A percentile compares a stretch with the other conserved stretches of the same genome.
phyloP scores from a whole-genome alignment of 148 eudicot genomes.

The Fagopyrum tataricum region DNA sequence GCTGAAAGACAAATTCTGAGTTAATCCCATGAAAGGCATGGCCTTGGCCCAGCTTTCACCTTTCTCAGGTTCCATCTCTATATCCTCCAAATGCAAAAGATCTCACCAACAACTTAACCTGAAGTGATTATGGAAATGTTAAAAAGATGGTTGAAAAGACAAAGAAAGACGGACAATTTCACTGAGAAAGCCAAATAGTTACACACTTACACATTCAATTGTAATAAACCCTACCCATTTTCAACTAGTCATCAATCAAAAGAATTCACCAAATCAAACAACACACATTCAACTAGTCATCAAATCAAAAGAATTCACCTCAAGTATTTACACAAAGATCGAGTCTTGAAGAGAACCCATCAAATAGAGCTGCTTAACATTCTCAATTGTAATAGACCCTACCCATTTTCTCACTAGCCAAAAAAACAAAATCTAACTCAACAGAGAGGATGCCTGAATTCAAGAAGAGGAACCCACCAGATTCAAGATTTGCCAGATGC shows the following conservation, averaged over 20 bases:
- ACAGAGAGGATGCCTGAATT: background rate
- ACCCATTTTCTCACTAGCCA: background rate
- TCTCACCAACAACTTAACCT: conserved; percentile 11
- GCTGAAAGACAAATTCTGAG: conserved; percentile 25
- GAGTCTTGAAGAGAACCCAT: background rate
- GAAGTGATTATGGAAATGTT: conserved; percentile 5
- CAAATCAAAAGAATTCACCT: background rate
- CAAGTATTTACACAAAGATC: background rate
- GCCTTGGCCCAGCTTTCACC: conserved; percentile 40
- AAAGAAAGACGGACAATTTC: background rate
- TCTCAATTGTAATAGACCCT: conserved; percentile 18
- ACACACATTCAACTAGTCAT: background rate
- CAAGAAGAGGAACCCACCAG: conserved; percentile 28
- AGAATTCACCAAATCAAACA: background rate
- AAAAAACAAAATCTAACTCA: conserved; percentile 7
- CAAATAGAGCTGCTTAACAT: background rate
- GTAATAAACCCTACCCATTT: too few species aligned
- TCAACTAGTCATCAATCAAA: too few species aligned
- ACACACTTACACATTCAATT: too few species aligned
- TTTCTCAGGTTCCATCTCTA: conserved; percentile 49
- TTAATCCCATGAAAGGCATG: conserved; percentile 26
- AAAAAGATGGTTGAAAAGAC: background rate
- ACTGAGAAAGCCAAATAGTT: background rate
- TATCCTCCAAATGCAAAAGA: conserved; percentile 13
- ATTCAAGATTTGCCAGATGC: conserved; percentile 26